Evolutionary conservation across 2,329 filamentous ascomycete genomes (phyloP), one percentile per base, ranked within the genome.

Genomic region (Penicillium freii): DNA sequence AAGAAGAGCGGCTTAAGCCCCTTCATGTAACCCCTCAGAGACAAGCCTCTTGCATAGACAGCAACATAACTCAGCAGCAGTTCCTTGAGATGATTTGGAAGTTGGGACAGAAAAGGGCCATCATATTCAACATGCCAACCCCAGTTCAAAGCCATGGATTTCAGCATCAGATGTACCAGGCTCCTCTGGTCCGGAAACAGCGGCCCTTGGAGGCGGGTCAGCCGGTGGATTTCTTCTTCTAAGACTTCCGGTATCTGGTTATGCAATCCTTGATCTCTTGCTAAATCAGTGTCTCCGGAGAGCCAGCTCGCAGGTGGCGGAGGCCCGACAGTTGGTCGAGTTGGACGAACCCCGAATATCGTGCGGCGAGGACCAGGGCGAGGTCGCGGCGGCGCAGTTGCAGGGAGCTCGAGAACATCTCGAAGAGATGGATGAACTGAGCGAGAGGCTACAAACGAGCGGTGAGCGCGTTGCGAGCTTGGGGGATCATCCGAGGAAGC

Each of bases 61-160:
- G 79, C 77, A 31, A 87, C 65, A 67, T 87, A 87, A 61, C 80
- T 84, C 25, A 87, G 66, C 34, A 88, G 62, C 1, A 77, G 69
- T 59, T 81, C 72, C 62, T 84, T 84, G 6, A 85, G 64, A 40
- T 76, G 75, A 17, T 75, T 70, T 0, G 84, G 82, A 13, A 87
- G 64, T 3, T 80, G 73, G 2, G 77, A 73, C 3, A 87, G 69
- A 49, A 82, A 83, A 19, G 80, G 72, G 54, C 82, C 79, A 63
- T 87, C 83, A 61, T 85, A 84, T 51, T 82, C 77, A 27, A 81
- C 69, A 59, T 87, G 79, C 70, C 80, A 79, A 10, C 77, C 69
- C 84, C 84, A 88, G 25, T 84, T 78, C 25, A 70, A 64, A 2
- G 84, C 83, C 64, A 87, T 80, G 0, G 77, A 75, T 62, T 81